Evolutionary conservation across 2,329 filamentous ascomycete species (phyloP), one percentile per base, ranked within the genome.

Genomic region (Colletotrichum sp.): DNA sequence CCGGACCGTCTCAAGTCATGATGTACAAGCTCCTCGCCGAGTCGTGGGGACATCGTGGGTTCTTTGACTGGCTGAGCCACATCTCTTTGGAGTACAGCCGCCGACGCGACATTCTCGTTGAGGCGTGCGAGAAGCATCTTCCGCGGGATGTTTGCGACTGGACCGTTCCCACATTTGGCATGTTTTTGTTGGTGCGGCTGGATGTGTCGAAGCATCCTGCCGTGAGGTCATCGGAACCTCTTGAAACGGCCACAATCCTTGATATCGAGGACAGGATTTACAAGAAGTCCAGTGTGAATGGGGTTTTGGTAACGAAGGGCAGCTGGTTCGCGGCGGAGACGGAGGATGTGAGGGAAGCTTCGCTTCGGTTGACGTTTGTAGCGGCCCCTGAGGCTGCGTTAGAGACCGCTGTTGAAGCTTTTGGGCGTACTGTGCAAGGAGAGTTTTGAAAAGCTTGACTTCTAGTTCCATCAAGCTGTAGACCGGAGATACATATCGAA

Each of bases 171-270:
- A 39, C 22, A 2, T 44, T 64, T n/a, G 60, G 60, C n/a, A 64
- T 64, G 60, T 64, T 64, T 2, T 64, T 64, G 10, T 34, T 39
- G 60, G 32, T 64, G 3, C 60, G 32, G 30, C 22, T 64, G n/a
- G 60, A 64, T 28, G 12, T 44, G 7, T 36, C 60, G 13, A 64
- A 39, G 22, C 32, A 64, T 28, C 22, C 60, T 36, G 60, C 60
- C 0, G 60, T 39, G 0, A 39, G 0, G n/a, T 0, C 5, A 12
- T 36, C 0, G 7, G 60, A 26, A 3, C 0, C 12, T 1, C 24
- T 28, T 13, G n/a, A 16, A 5, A 0, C 32, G 5, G 32, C 3
- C 18, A 1, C 24, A 13, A 26, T 64, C 12, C 30, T 26, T 4
- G 8, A 26, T 7, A 64, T 39, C 8, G 32, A 64, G 32, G 60